Base-by-base conservation (phyloP, 805 yeast genomes). In the Cyberlindnera euphorbiae region DNA sequence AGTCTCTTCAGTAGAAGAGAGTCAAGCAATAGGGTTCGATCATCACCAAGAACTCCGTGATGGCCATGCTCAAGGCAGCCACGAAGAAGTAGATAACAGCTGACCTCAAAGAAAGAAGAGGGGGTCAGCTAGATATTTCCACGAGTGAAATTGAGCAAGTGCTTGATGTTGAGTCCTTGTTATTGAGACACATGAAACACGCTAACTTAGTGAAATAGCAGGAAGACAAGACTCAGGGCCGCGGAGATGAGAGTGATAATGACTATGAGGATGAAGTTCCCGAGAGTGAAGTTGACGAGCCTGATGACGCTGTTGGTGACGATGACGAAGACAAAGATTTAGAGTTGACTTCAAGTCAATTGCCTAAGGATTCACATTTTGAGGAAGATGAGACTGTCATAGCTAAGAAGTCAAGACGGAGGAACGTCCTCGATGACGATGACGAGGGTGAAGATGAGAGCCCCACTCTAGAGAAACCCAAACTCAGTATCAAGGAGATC, bases 21-120 rank as follows among this genome's bases (percentile, higher is more conserved):
- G 33, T 28, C 9, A 43, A 38, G 18, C 44, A 40, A 28, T 29
- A 39, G 25, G 44, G 44, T n/a, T 28, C 41, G 1, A 8, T 14
- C 4, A 26, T 53, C 10, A 49, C 56, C 2, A 48, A 53, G 15
- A 58, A 55, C 16, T 49, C 53, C 11, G 52, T 74, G 24, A 59
- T 69, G 30, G 39, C 46, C 9, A 52, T 53, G 9, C 58, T 75
- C 39, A 63, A 64, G 41, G 58, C 56, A 30, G 73, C 73, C 4
- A 70, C 72, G 31, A 63, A 66, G 28, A 55, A 62, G 30, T 82
- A 76, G 42, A 58, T 76, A 41, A 30, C 79, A 73, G 44, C 36
- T 10, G 35, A 39, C 54, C 74, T 45, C 74, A 73, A 44, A 63
- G 71, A 39, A 63, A 79, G 45, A 72, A 62, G 19, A 21, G 28